Evolutionary conservation across 2,329 filamentous ascomycete genomes (phyloP).

Genomic region (Tolypocladium pustulatum): DNA sequence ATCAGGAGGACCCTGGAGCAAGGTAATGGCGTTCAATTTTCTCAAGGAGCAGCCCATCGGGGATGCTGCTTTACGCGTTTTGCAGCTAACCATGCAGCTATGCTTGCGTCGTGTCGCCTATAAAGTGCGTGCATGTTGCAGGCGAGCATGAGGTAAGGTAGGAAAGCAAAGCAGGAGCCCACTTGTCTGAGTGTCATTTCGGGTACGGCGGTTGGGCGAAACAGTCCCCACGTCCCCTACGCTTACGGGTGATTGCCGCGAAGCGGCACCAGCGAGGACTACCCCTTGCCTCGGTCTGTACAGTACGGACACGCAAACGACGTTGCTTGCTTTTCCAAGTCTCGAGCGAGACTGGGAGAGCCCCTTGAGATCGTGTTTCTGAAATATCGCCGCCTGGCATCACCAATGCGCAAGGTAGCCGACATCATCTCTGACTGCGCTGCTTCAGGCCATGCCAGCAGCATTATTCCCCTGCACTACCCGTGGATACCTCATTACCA

Average conservation of each 20-base stretch:
- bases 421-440: not conserved
- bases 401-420: not conserved
- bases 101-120: not conserved
- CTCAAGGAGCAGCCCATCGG: not conserved
- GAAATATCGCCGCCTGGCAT: not conserved
- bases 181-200: conserved; percentile 1
- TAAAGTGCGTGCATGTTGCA: not conserved
- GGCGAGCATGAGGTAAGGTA: not conserved
- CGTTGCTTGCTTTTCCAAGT: not conserved
- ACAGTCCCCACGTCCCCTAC: not conserved
- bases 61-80: not conserved
- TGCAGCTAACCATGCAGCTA: not conserved
- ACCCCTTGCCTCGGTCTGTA: not conserved
- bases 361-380: not conserved
- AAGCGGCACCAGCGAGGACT: not conserved
- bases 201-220: conserved; percentile 1
- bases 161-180: not conserved
- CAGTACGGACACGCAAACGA: not conserved
- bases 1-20: not conserved
- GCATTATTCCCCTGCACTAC: not conserved
- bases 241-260: not conserved
- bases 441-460: not conserved
- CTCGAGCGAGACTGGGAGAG: not conserved
- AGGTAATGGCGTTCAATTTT: not conserved
- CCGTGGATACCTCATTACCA: not conserved